phyloP scores from a whole-genome alignment of 176 grass and related monocot genomes.

The Carex littledalei region DNA sequence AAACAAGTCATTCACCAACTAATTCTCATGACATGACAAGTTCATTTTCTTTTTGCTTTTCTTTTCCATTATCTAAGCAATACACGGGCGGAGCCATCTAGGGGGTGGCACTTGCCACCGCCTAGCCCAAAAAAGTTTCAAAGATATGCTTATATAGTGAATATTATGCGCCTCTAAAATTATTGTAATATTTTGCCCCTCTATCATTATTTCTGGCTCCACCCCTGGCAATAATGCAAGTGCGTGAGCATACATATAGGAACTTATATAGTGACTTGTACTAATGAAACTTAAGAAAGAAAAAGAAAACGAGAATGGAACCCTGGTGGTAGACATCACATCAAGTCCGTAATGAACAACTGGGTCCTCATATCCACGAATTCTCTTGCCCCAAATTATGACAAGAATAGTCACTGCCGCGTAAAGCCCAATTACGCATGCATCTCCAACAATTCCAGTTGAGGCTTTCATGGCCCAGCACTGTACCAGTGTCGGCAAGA shows the following conservation, averaged over 20 bases:
- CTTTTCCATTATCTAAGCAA: not conserved
- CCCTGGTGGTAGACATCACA: conserved; percentile 48
- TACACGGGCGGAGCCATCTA: no score
- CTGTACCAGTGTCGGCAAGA: conserved; percentile 78
- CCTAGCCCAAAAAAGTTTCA: no score
- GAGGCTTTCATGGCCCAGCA: conserved; percentile 67
- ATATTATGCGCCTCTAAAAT: no score
- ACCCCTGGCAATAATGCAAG: not conserved
- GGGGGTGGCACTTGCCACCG: no score
- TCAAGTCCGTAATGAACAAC: conserved; percentile 82
- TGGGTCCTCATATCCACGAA: conserved; percentile 73
- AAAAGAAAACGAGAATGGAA: conserved; percentile 19
- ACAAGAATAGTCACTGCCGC: conserved; percentile 70
- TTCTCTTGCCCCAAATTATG: conserved; percentile 92
- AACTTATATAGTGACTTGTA: conserved; percentile 4
- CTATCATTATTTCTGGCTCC: no score
- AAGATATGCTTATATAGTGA: no score
- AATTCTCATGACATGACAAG: not conserved
- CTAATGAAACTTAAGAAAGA: conserved; percentile 14
- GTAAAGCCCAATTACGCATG: conserved; percentile 67
- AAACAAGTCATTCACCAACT: not conserved
- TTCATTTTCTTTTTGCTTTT: not conserved
- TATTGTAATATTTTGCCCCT: no score
- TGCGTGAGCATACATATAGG: not conserved
- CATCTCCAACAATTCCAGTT: conserved; percentile 61